Evolutionary conservation across 805 yeast species (phyloP).

Genomic region (Cyberlindnera galapagoensis): DNA sequence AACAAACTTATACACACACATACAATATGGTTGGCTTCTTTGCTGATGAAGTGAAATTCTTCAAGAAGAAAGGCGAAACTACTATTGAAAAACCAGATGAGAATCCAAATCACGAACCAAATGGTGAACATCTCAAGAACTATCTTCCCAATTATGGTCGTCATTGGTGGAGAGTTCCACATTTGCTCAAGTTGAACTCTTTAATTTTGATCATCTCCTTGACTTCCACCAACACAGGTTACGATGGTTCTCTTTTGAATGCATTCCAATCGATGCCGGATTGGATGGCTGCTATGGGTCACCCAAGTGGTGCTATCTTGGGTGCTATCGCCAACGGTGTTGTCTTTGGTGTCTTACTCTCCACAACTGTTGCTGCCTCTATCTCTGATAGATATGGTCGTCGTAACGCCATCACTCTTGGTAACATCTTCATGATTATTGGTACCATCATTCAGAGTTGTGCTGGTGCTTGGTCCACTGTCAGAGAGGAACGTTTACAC

Average conservation of each 20-base stretch:
- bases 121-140: conserved; percentile 12
- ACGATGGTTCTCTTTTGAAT: conserved; percentile 43
- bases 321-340: conserved; percentile 39
- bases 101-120: not conserved
- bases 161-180: conserved; percentile 31
- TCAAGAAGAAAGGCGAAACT: conserved; percentile 6
- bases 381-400: conserved; percentile 36
- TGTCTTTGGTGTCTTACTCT: conserved; percentile 33
- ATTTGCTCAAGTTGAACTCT: conserved; percentile 32
- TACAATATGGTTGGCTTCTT: conserved; percentile 14
- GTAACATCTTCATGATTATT: conserved; percentile 20
- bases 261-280: conserved; percentile 39
- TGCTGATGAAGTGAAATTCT: conserved; percentile 19
- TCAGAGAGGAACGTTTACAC: conserved; percentile 4
- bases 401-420: conserved; percentile 25
- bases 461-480: conserved; percentile 20
- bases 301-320: conserved; percentile 32
- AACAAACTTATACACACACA: not conserved
- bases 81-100: conserved; percentile 1
- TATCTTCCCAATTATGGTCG: conserved; percentile 23
- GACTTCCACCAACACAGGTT: conserved; percentile 43
- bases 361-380: conserved; percentile 25
- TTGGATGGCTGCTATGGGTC: conserved; percentile 35
- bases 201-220: conserved; percentile 36
- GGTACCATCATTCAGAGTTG: conserved; percentile 25